These are phyloP conservation scores for Monilinia fructigena DNA, from an alignment of 2,329 filamentous ascomycete genomes.

Conservation along the genomic window DNA sequence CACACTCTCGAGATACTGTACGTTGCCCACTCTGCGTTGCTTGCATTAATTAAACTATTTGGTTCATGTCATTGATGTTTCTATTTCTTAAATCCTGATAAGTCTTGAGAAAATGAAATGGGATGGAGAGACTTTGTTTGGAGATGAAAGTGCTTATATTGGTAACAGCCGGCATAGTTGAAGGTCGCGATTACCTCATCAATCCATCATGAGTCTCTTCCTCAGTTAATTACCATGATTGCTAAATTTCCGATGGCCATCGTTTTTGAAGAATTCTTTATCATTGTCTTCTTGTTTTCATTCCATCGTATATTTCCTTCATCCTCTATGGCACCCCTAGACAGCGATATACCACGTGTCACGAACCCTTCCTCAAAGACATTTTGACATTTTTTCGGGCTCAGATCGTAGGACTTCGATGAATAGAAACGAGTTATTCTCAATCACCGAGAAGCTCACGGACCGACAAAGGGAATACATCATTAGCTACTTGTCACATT, in stretches of 20 bases:
- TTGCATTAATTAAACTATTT: neutral
- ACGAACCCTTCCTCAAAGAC: conserved; percentile 18
- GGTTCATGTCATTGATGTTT: neutral
- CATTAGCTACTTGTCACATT: conserved; percentile 8
- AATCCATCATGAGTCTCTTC: conserved; percentile 16
- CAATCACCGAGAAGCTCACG: neutral
- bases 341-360: conserved; percentile 11
- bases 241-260: neutral
- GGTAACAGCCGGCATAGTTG: conserved; percentile 8
- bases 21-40: neutral
- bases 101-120: no score
- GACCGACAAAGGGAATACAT: neutral
- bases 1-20: neutral
- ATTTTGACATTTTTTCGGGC: neutral
- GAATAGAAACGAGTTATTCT: conserved; percentile 7
- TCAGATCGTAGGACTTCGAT: conserved; percentile 9
- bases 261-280: neutral
- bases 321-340: conserved; percentile 15
- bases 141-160: neutral
- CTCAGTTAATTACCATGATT: neutral
- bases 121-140: neutral
- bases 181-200: conserved; percentile 15
- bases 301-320: conserved; percentile 1
- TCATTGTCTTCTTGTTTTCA: neutral
- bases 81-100: neutral